Percentiles rank a stretch among this genome's conserved stretches.
phyloP scores from a whole-genome alignment of 2,329 filamentous ascomycete genomes.

The Lasiodiplodia citricola region DNA sequence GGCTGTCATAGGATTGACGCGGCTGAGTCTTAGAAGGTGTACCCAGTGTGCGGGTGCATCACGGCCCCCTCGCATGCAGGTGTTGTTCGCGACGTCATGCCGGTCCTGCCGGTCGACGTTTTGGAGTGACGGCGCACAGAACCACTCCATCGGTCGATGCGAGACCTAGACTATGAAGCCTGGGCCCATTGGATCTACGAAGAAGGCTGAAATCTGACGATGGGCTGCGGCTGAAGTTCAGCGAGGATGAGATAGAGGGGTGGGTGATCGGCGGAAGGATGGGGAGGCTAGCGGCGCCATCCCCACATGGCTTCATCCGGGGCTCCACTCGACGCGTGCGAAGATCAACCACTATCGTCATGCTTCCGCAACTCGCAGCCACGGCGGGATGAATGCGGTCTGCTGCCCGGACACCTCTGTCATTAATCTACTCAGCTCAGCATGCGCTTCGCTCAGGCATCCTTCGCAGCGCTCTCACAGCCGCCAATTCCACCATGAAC shows the following conservation, averaged over 20 bases:
- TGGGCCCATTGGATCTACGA: background rate
- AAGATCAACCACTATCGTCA: background rate
- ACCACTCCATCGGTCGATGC: background rate
- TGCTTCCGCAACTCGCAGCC: background rate
- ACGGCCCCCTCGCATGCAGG: background rate
- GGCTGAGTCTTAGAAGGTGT: background rate
- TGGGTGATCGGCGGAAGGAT: background rate
- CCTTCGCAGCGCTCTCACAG: background rate
- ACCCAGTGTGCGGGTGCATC: background rate
- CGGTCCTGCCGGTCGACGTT: background rate
- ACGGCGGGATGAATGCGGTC: background rate
- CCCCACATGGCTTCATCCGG: background rate
- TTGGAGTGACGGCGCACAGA: background rate
- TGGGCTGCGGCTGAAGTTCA: background rate
- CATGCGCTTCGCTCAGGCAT: background rate
- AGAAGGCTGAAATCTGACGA: background rate
- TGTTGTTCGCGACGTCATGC: background rate
- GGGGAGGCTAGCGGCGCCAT: conserved; percentile 2
- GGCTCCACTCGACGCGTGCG: background rate
- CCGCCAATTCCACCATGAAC: conserved; percentile 42
- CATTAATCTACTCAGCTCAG: background rate
- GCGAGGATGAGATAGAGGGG: background rate
- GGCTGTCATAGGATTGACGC: background rate
- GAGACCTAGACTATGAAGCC: background rate
- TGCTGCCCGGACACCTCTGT: background rate